Base-by-base conservation (phyloP, 1,139 yeast species). In the Geotrichum histeridarum region DNA sequence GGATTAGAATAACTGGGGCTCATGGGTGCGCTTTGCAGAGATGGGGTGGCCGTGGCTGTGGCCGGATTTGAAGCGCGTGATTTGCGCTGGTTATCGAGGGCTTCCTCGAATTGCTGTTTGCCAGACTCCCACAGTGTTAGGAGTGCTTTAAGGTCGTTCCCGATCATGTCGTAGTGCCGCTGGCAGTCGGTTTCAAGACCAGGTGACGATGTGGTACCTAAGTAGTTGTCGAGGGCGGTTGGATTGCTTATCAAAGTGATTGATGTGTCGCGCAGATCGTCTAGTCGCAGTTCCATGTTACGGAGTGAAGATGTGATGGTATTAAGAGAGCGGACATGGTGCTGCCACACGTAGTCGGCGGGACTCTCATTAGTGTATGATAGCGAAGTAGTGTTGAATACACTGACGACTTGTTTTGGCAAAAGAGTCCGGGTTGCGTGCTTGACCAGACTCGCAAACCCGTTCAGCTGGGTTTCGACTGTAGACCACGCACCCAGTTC, bases 211-310 rank as follows among this genome's bases (percentile, higher is more conserved):
- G 39, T n/a, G 15, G 11, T n/a, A 7, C 30, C 46, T 4, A 22
- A 4, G n/a, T 36, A 22, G 35, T 36, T 42, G n/a, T 33, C 27
- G 27, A 22, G 37, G 4, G 12, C 4, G 6, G 14, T 33, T n/a
- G 15, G 12, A 4, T 8, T 15, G 22, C 15, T 38, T 4, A 15
- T 15, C 2, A 38, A 9, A 2, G 14, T 8, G 17, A 42, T 42
- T 31, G 46, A 42, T 11, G 59, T 61, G 27, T 67, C 70, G 2
- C 67, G 62, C 17, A 71, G 53, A 7, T 67, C 57, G 41, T 68
- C 67, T 58, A 72, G 58, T 38, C 72, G 64, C 2, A 73, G 67
- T 35, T 71, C 73, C 12, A 72, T 55, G 51, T 64, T 69, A 44
- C 69, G 67, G 14, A 70, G 53, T 3, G 69, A 57, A 2, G 61